Evolutionary conservation across 345 rosid species (phyloP), one percentile per base, ranked within the genome.

Genomic region (Passiflora organensis): DNA sequence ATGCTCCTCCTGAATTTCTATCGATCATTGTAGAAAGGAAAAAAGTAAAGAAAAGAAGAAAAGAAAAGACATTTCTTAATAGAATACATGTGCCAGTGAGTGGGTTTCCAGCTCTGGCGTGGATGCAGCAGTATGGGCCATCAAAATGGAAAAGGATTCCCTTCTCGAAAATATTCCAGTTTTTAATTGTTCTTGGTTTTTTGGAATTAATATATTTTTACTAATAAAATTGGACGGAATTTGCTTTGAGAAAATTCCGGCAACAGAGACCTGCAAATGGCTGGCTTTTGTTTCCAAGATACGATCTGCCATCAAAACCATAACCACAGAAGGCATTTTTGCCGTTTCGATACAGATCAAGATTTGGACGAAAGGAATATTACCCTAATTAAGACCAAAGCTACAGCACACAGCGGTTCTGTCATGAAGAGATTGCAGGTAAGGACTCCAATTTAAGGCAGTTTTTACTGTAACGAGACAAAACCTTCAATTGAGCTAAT

Each of bases 61-160:
- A 17, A 23, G 32, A 28, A 13, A 22, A 48, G 17, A 41, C 25
- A 42, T 20, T 25, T 59, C 37, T 65, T 61, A 25, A 59, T 61
- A 59, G 56, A 73, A 55, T 68, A 57, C 86, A 85, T 80, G 85
- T 80, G 94, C 80, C 43, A 53, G 73, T 64, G 69, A 63, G 87
- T 78, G 79, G 82, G 70, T 75, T 76, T 85, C 79, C 88, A 81
- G 82, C 87, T 76, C 75, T 78, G 81, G 62, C 72, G 73, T 66
- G n/a, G n/a, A n/a, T n/a, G n/a, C n/a, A 68, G 55, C 19, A 70
- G 75, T 58, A 77, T 77, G 81, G 79, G 76, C 81, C 78, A 76
- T 66, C 76, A 72, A 67, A 66, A 53, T 55, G 32, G 2, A 52
- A 22, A 13, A 22, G 34, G 34, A 28, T 2, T 28, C 34, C 34